phyloP scores from a whole-genome alignment of 2,329 filamentous ascomycete genomes.

The Bimuria novae-zelandiae region DNA sequence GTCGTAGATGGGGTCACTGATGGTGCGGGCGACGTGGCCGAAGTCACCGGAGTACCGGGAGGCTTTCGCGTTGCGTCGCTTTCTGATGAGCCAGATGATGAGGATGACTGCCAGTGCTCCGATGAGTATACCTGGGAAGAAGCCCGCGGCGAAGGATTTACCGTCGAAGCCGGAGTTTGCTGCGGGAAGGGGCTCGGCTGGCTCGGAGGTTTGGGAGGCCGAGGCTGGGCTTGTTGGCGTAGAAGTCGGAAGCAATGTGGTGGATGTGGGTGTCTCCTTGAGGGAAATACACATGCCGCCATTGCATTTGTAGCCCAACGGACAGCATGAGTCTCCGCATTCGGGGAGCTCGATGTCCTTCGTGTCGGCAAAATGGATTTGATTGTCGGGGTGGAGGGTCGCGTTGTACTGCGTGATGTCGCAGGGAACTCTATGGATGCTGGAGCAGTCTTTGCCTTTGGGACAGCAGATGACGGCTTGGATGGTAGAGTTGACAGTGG shows the following conservation, averaged over 20 bases:
- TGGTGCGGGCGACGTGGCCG: slow-evolving; percentile 42
- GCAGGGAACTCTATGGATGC: slow-evolving; percentile 68
- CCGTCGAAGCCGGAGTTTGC: slow-evolving; percentile 33
- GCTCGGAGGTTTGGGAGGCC: slow-evolving; percentile 33
- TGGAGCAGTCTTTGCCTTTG: slow-evolving; percentile 58
- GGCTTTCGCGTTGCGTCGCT: slow-evolving; percentile 35
- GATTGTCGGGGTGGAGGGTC: slow-evolving; percentile 58
- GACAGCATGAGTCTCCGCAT: slow-evolving; percentile 69
- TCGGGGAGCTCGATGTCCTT: slow-evolving; percentile 56
- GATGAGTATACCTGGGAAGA: slow-evolving; percentile 45
- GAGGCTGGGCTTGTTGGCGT: slow-evolving; percentile 35
- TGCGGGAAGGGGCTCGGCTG: slow-evolving; percentile 20
- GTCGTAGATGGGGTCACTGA: slow-evolving; percentile 48
- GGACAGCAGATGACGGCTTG: slow-evolving; percentile 76
- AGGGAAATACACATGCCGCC: slow-evolving; percentile 58
- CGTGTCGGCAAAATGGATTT: slow-evolving; percentile 70
- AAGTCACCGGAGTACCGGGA: slow-evolving; percentile 46
- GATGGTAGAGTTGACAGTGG: slow-evolving; percentile 61
- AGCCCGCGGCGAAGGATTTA: slow-evolving; percentile 45
- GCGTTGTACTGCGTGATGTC: slow-evolving; percentile 66
- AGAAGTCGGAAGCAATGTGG: slow-evolving; percentile 28
- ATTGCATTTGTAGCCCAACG: slow-evolving; percentile 71
- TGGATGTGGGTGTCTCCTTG: slow-evolving; percentile 48
- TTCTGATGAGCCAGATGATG: slow-evolving; percentile 42
- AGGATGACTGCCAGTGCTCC: slow-evolving; percentile 39